Conservation (phyloP, 768 basidiomycete species). For the Hypsizygus marmoreus region DNA sequence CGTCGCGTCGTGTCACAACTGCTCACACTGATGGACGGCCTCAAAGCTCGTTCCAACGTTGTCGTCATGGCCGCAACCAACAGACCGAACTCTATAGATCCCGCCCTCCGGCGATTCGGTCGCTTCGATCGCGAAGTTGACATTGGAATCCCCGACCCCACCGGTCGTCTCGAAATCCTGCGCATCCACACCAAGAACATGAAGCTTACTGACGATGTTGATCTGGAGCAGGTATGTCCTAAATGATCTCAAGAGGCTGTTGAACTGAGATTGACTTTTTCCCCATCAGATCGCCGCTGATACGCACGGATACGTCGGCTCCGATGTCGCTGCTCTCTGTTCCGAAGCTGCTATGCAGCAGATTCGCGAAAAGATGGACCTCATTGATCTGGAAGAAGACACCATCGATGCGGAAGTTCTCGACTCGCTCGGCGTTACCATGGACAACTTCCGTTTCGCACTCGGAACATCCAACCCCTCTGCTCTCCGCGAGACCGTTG, state of each 20-base stretch:
- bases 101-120: constrained; percentile 97
- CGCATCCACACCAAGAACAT: constrained; percentile 99
- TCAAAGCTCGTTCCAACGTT: constrained; percentile 98
- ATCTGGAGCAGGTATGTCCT: constrained; percentile 81
- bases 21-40: constrained; percentile 97
- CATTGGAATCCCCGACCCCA: constrained; percentile 99
- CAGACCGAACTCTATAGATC: constrained; percentile 98
- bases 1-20: constrained; percentile 98
- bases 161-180: constrained; percentile 97
- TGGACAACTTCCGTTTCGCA: constrained; percentile 99
- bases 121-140: constrained; percentile 99
- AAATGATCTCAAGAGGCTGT: no score
- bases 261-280: constrained; percentile 7
- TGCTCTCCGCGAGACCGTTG: constrained; percentile 97
- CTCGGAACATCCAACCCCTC: constrained; percentile 97
- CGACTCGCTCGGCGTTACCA: constrained; percentile 97
- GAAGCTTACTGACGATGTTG: constrained; percentile 96
- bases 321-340: constrained; percentile 95
- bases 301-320: constrained; percentile 99
- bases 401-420: constrained; percentile 99
- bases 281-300: constrained; percentile 87
- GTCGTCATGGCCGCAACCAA: constrained; percentile 99
- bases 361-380: constrained; percentile 99
- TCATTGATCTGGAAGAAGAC: constrained; percentile 94
- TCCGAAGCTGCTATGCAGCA: constrained; percentile 99